A percentile compares a stretch with the other conserved stretches of the same genome.
Evolutionary conservation across 2,329 filamentous ascomycete genomes (phyloP).

Genomic region (Xylariales sp.): DNA sequence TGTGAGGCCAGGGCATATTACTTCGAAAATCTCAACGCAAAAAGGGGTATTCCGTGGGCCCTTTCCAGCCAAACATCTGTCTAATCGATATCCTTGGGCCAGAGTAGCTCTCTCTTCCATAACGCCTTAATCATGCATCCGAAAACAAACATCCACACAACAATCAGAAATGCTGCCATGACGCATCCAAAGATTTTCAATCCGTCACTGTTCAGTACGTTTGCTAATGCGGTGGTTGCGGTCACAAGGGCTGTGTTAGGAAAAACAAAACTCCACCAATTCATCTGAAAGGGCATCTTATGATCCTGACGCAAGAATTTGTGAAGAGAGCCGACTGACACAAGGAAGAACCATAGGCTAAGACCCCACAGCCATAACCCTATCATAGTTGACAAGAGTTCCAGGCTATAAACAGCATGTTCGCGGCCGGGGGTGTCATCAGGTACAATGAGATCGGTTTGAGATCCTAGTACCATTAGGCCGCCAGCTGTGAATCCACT

Average conservation of each 20-base stretch:
- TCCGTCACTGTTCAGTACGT: slow-evolving; percentile 52
- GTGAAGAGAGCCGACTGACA: slow-evolving; percentile 71
- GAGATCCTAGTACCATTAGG: slow-evolving; percentile 41
- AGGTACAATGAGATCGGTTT: slow-evolving; percentile 39
- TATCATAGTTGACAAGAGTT: slow-evolving; percentile 52
- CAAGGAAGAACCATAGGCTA: slow-evolving; percentile 80
- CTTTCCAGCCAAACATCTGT: too few relatives aligned
- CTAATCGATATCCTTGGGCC: slow-evolving; percentile 62
- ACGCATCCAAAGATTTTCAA: slow-evolving; percentile 65
- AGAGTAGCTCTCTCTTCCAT: slow-evolving; percentile 62
- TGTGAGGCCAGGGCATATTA: too few relatives aligned
- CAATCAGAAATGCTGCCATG: slow-evolving; percentile 60
- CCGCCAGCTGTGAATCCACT: slow-evolving; percentile 54
- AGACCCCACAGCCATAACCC: slow-evolving; percentile 79
- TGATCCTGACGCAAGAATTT: slow-evolving; percentile 54
- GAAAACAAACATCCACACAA: slow-evolving; percentile 66
- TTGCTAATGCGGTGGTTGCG: slow-evolving; percentile 67
- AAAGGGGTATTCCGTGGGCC: too few relatives aligned
- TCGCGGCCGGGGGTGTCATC: slow-evolving; percentile 35
- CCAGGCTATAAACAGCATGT: slow-evolving; percentile 39
- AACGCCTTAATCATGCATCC: slow-evolving; percentile 68
- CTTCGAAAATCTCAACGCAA: too few relatives aligned
- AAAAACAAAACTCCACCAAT: slow-evolving; percentile 80
- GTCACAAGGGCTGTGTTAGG: slow-evolving; percentile 74
- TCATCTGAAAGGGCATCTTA: slow-evolving; percentile 74